Conservation (phyloP, 2,329 filamentous ascomycete species). For the Alternaria gaisen region DNA sequence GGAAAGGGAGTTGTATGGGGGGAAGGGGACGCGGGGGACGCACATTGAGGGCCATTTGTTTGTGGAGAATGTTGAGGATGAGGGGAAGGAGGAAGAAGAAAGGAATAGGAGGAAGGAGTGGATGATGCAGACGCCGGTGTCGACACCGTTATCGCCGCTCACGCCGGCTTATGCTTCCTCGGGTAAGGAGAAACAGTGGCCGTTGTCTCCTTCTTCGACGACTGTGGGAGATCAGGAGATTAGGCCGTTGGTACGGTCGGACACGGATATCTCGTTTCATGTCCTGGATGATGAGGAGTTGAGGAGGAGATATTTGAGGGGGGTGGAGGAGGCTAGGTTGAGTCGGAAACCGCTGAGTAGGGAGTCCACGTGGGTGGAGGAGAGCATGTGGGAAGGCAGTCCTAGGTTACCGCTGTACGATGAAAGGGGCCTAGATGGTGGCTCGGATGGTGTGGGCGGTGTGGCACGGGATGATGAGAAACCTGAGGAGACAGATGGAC, state of each 20-base stretch:
- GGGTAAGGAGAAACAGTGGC: neutral
- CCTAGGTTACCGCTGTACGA: neutral
- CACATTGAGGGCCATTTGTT: conserved; percentile 25
- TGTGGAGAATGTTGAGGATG: conserved; percentile 11
- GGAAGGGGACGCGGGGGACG: conserved; percentile 19
- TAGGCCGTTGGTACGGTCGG: neutral
- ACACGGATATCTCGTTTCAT: neutral
- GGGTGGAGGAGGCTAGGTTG: neutral
- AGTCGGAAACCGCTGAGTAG: conserved; percentile 4
- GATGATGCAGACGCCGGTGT: too few species aligned
- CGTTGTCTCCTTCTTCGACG: neutral
- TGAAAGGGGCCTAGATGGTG: neutral
- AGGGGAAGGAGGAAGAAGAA: neutral
- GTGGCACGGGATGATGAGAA: neutral
- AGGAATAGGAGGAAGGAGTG: neutral
- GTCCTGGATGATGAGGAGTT: neutral
- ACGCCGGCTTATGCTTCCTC: neutral
- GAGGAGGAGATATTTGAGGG: neutral
- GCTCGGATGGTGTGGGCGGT: neutral
- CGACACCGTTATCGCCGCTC: neutral
- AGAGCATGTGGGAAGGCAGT: neutral
- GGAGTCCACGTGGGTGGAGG: neutral
- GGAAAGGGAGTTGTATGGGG: conserved; percentile 32
- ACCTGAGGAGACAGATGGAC: neutral
- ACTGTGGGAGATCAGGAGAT: neutral